Evolutionary conservation across 768 basidiomycete species (phyloP), one percentile per base, ranked within the genome.

Genomic region (Suillus decipiens): DNA sequence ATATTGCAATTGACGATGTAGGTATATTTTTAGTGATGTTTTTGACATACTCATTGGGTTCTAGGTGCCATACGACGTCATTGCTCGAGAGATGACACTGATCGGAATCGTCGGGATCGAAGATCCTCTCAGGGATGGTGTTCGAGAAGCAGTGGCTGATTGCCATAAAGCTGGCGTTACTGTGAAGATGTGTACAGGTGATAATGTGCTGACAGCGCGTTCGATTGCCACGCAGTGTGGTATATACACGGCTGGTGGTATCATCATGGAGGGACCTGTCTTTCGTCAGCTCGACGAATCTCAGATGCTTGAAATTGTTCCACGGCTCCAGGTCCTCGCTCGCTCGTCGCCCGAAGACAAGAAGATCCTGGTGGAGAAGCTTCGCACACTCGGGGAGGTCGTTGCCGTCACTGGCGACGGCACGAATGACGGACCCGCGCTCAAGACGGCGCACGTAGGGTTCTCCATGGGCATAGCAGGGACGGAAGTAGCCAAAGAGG

Each of bases 141-240:
- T 99, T 33, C 86, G 86, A 17, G 85, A 95, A 12, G 95, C 96
- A 19, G 96, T 99, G 50, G 81, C 84, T 50, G 88, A 92, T 70
- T 98, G 96, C 72, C 87, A 87, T 69, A 84, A 81, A 59, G 96
- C 97, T 47, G 96, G 96, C 65, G 95, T 99, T 15, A 81, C 84
- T 28, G 89, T 99, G 78, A 98, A 97, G 80, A 99, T 98, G 96
- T 96, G 94, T 74, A 99, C 97, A 0, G 97, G 96, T 67, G 96
- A 99, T 76, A 98, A 97, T 67, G 93, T 95, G 57, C 86, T 98
- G 59, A 96, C 93, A 0, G 93, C 93, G 57, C 88, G 95, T n/a
- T 97, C 96, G 8, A 99, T 99, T 69, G 96, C 97, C 24, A 83
- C 84, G 1, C 96, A 99, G 71, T 99, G 96, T 70, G 95, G 96